Evolutionary conservation across 78 protist genomes (phyloP).

Genomic region (Monosiga brevicollis): DNA sequence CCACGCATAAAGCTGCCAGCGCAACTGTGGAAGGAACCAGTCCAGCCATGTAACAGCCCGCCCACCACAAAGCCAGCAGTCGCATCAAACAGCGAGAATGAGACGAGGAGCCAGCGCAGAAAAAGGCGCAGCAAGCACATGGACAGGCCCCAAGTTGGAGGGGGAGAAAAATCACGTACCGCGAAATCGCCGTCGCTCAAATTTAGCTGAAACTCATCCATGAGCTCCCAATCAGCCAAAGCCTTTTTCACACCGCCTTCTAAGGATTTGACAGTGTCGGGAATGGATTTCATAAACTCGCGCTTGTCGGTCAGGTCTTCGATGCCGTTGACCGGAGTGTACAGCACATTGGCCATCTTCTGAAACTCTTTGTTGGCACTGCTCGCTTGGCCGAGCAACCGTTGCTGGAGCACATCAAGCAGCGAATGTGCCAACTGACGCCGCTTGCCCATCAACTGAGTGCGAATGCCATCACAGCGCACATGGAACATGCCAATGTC

Average conservation of each 20-base stretch:
- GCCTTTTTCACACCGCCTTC: not conserved
- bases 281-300: slow-evolving; percentile 23
- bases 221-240: not conserved
- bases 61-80: no score
- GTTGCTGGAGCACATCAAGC: not conserved
- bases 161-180: no score
- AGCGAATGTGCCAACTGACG: not conserved
- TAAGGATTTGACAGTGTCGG: slow-evolving; percentile 7
- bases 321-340: slow-evolving; percentile 10
- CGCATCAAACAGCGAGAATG: no score
- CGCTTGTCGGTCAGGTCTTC: slow-evolving; percentile 36
- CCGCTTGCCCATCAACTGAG: not conserved
- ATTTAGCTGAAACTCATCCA: slow-evolving; percentile 34
- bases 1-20: slow-evolving; percentile 37
- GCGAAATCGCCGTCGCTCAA: slow-evolving; percentile 37
- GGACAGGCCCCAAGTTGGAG: no score
- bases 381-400: not conserved
- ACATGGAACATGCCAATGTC: slow-evolving; percentile 39
- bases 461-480: slow-evolving; percentile 14
- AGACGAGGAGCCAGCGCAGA: no score
- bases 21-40: no score
- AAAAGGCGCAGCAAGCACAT: no score
- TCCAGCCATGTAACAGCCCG: no score
- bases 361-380: not conserved
- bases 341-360: not conserved